phyloP scores from a whole-genome alignment of 2,329 filamentous ascomycete genomes.

The Xylaria sp. region DNA sequence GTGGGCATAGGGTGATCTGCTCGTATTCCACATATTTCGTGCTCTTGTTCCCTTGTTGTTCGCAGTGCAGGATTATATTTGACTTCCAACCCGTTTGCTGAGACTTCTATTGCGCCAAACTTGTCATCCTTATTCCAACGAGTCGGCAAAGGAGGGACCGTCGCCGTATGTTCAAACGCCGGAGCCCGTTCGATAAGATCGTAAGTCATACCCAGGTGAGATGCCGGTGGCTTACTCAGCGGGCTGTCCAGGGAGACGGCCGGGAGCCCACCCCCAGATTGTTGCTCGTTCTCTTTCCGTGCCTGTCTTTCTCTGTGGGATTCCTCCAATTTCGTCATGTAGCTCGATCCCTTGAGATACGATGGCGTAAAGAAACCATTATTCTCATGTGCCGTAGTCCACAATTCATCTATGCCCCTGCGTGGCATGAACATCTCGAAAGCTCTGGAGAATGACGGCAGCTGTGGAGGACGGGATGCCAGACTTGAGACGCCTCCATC shows the following conservation, averaged over 20 bases:
- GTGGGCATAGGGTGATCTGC: conserved; percentile 87
- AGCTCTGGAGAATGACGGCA: conserved; percentile 62
- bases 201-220: conserved; percentile 81
- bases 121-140: conserved; percentile 86
- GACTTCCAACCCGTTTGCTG: conserved; percentile 78
- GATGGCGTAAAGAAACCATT: conserved; percentile 81
- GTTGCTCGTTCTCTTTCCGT: conserved; percentile 60
- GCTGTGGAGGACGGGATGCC: conserved; percentile 46
- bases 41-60: conserved; percentile 62
- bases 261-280: conserved; percentile 47
- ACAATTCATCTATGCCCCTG: conserved; percentile 40
- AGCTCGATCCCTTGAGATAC: conserved; percentile 81
- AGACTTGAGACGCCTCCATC: conserved; percentile 43
- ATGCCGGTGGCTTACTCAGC: conserved; percentile 64
- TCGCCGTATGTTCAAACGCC: conserved; percentile 66
- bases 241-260: conserved; percentile 50
- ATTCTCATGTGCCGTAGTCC: conserved; percentile 47
- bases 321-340: conserved; percentile 79
- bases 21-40: conserved; percentile 84
- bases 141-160: conserved; percentile 76
- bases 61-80: conserved; percentile 62
- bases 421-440: conserved; percentile 60
- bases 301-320: conserved; percentile 70
- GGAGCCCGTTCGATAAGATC: conserved; percentile 84
- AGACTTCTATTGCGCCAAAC: conserved; percentile 76